Conservation (phyloP, 805 yeast genomes). For the Zygosaccharomyces bailii region DNA sequence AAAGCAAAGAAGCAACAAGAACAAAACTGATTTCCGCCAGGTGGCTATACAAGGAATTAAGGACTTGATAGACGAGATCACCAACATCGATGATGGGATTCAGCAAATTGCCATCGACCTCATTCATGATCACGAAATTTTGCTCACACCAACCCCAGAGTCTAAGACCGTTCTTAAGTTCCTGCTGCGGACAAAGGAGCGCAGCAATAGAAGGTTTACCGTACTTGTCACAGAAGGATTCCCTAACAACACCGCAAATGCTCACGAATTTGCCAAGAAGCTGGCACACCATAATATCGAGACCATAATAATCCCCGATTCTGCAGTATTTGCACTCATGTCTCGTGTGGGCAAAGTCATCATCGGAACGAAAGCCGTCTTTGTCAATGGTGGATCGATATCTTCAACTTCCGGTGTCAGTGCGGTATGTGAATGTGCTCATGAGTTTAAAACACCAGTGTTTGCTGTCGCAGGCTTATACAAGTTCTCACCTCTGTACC, state of each 20-base stretch:
- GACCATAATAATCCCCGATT: conserved; percentile 87
- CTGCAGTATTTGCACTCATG: conserved; percentile 93
- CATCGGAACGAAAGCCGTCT: conserved; percentile 86
- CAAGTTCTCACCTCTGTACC: conserved; percentile 89
- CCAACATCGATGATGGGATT: conserved; percentile 83
- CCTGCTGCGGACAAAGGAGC: conserved; percentile 73
- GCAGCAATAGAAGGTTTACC: conserved; percentile 76
- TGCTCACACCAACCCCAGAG: conserved; percentile 89
- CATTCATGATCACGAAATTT: conserved; percentile 85
- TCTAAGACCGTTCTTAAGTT: conserved; percentile 87
- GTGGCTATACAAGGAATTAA: conserved; percentile 88
- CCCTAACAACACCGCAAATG: conserved; percentile 78
- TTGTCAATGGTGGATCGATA: conserved; percentile 94
- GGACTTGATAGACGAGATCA: conserved; percentile 87
- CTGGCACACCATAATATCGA: conserved; percentile 84
- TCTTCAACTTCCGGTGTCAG: conserved; percentile 88
- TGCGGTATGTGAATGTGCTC: conserved; percentile 92
- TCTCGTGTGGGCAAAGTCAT: conserved; percentile 95
- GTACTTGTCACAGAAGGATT: conserved; percentile 88
- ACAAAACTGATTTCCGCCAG: conserved; percentile 65
- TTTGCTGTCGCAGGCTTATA: conserved; percentile 92
- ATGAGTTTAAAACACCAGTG: conserved; percentile 93
- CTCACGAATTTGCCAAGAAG: conserved; percentile 75
- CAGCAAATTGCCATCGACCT: conserved; percentile 88
- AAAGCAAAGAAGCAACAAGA: conserved; percentile 25